Evolutionary conservation across 1,284 basidiomycete genomes (phyloP).

Genomic region (Lignosus rhinocerotis): DNA sequence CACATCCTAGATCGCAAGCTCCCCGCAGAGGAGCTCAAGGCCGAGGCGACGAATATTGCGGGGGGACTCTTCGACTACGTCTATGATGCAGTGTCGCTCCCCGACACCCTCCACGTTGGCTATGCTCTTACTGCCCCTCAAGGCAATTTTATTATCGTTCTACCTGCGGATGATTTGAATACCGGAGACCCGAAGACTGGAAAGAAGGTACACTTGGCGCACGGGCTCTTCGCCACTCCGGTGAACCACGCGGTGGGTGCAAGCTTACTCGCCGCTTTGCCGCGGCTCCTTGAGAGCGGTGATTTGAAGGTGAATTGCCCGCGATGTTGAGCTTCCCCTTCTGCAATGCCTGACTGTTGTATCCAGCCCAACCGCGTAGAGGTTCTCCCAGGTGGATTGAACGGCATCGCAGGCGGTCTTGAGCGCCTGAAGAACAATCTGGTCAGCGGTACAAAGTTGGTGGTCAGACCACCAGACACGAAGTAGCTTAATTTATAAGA

Average conservation of each 20-base stretch:
- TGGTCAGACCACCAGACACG: slow-evolving; percentile 48
- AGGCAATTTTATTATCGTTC: slow-evolving; percentile 24
- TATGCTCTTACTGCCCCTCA: slow-evolving; percentile 29
- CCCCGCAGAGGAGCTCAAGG: slow-evolving; percentile 26
- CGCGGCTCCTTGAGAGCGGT: slow-evolving; percentile 10
- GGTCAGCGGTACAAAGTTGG: slow-evolving; percentile 52
- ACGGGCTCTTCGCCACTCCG: slow-evolving; percentile 1
- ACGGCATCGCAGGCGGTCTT: slow-evolving; percentile 45
- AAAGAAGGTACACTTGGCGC: neutral
- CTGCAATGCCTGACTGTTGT: neutral
- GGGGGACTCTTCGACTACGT: slow-evolving; percentile 34
- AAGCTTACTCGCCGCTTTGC: slow-evolving; percentile 10
- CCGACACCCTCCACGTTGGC: slow-evolving; percentile 20
- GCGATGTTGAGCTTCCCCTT: neutral
- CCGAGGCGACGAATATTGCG: slow-evolving; percentile 27
- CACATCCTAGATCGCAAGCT: slow-evolving; percentile 48
- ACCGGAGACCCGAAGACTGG: neutral
- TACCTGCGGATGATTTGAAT: neutral
- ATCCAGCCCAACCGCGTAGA: slow-evolving; percentile 35
- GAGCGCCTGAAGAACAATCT: slow-evolving; percentile 40
- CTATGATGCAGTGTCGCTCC: slow-evolving; percentile 37
- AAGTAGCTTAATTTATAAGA: neutral
- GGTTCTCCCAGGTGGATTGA: slow-evolving; percentile 46
- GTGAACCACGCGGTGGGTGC: neutral
- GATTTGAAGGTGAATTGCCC: slow-evolving; percentile 12